Percentiles rank a stretch among this genome's conserved stretches.
Conservation (phyloP, 805 yeast species). For the Metschnikowia borealis region DNA sequence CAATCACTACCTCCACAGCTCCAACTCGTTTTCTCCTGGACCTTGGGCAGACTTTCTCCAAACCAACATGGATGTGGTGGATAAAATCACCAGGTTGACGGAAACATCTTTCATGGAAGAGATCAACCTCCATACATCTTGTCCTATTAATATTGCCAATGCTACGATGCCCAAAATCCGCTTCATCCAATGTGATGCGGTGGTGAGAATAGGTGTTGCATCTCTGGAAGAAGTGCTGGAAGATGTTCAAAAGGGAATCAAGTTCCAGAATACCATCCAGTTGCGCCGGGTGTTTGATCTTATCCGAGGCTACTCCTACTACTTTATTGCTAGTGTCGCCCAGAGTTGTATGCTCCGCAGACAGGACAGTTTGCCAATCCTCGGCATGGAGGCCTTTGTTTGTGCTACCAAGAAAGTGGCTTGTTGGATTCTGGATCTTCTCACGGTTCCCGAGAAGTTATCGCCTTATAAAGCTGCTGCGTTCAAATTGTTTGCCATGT, state of each 20-base stretch:
- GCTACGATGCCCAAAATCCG: not conserved
- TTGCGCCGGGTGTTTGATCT: constrained; percentile 29
- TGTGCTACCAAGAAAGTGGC: constrained; percentile 35
- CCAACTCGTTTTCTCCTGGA: not conserved
- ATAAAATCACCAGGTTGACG: constrained; percentile 43
- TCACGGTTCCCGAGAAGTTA: constrained; percentile 18
- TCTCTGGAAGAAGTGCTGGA: not conserved
- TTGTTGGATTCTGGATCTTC: constrained; percentile 22
- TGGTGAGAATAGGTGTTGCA: not conserved
- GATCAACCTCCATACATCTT: constrained; percentile 41
- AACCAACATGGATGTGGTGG: constrained; percentile 24
- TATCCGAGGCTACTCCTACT: constrained; percentile 1
- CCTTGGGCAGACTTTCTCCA: constrained; percentile 4
- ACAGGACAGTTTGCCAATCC: constrained; percentile 34
- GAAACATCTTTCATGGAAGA: constrained; percentile 57
- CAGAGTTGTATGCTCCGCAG: constrained; percentile 46
- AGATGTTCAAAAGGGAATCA: constrained; percentile 40
- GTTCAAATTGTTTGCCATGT: constrained; percentile 32
- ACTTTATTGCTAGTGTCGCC: constrained; percentile 25
- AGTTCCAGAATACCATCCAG: constrained; percentile 59
- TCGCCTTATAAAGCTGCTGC: constrained; percentile 18
- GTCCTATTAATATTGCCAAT: not conserved
- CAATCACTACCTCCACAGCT: constrained; percentile 36
- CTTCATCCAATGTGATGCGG: not conserved
- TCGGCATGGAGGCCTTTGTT: constrained; percentile 22